These are phyloP conservation scores for Aspergillus luchuensis DNA, from an alignment of 2,329 filamentous ascomycete species.

Conservation along the genomic window DNA sequence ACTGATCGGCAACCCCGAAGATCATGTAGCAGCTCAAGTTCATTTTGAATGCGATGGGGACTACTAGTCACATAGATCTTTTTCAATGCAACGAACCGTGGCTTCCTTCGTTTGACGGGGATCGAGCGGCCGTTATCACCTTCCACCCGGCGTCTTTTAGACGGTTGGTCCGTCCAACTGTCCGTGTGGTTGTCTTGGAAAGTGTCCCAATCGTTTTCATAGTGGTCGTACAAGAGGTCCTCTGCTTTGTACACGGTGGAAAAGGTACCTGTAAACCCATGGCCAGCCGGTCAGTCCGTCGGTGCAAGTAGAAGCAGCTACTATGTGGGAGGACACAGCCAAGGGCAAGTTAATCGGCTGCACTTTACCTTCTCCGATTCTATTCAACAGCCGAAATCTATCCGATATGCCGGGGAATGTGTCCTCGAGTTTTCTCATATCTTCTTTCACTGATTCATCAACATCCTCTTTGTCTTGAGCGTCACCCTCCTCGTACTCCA, in stretches of 20 bases:
- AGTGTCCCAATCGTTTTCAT: conserved; percentile 84
- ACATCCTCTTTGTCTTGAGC: conserved; percentile 39
- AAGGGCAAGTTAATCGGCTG: background rate
- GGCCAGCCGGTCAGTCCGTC: background rate
- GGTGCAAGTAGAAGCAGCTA: background rate
- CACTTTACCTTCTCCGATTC: conserved; percentile 84
- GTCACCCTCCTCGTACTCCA: conserved; percentile 32
- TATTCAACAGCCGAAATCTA: conserved; percentile 87
- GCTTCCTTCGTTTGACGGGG: conserved; percentile 48
- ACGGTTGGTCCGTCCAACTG: conserved; percentile 70
- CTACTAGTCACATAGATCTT: conserved; percentile 99
- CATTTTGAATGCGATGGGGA: conserved; percentile 89
- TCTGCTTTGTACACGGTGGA: conserved; percentile 99
- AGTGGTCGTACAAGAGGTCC: conserved; percentile 80
- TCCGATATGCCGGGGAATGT: conserved; percentile 82
- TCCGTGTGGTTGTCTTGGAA: conserved; percentile 61
- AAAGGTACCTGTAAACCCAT: conserved; percentile 73
- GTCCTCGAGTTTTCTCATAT: conserved; percentile 82
- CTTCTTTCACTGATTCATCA: conserved; percentile 66
- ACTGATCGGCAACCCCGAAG: conserved; percentile 80
- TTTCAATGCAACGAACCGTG: conserved; percentile 92
- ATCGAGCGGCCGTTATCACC: conserved; percentile 37
- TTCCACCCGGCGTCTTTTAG: conserved; percentile 56
- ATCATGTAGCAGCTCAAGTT: conserved; percentile 89
- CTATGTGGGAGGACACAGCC: background rate